A percentile compares a stretch with the other conserved stretches of the same genome.
phyloP scores from a whole-genome alignment of 495 filamentous ascomycete genomes.

The Schizothecium vesticola region DNA sequence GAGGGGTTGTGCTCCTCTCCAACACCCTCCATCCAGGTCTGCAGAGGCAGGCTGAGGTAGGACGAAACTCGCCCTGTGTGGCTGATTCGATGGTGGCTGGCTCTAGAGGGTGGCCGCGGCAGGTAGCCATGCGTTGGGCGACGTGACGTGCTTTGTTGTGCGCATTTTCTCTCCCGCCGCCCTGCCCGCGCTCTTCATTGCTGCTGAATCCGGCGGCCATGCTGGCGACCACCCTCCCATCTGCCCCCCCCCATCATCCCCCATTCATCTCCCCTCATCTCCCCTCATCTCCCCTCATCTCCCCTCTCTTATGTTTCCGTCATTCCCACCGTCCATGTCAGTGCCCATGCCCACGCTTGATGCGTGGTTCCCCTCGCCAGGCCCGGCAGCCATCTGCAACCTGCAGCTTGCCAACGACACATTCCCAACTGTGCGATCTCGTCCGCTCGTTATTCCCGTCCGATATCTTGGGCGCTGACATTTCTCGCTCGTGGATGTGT shows the following conservation, averaged over 20 bases:
- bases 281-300: conserved; percentile 9
- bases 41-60: not conserved
- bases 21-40: not conserved
- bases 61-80: not conserved
- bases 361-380: conserved; percentile 13
- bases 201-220: conserved; percentile 9
- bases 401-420: conserved; percentile 16
- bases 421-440: not conserved
- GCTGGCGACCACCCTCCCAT: conserved; percentile 8
- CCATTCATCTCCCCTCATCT: conserved; percentile 8
- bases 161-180: not conserved
- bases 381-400: conserved; percentile 26
- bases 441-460: not conserved
- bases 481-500: not conserved
- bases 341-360: conserved; percentile 1
- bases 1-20: not conserved
- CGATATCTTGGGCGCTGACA: not conserved
- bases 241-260: not conserved
- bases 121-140: conserved; percentile 8
- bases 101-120: not conserved
- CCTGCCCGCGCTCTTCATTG: not conserved
- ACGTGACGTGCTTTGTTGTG: conserved; percentile 21
- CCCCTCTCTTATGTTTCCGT: not conserved
- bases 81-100: not conserved
- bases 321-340: not conserved